A percentile compares a stretch with the other conserved stretches of the same genome.
phyloP scores from a whole-genome alignment of 1,284 basidiomycete genomes.

The Chiua sp. region DNA sequence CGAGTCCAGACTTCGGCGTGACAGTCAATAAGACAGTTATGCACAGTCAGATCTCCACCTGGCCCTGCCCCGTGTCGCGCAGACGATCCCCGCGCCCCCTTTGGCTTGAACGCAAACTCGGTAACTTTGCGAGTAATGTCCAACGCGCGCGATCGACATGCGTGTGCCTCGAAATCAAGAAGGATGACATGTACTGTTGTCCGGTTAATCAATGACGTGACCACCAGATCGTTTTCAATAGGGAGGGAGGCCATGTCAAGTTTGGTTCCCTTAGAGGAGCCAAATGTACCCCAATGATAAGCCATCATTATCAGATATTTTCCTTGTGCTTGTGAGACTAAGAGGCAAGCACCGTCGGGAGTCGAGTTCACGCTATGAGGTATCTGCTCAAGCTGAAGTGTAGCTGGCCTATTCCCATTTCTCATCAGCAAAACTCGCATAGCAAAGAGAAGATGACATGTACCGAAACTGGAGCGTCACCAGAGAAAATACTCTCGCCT shows the following conservation, averaged over 20 bases:
- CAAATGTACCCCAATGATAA: conserved; percentile 31
- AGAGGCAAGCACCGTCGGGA: conserved; percentile 59
- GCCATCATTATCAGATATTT: conserved; percentile 17
- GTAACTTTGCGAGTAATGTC: conserved; percentile 59
- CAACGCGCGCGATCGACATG: conserved; percentile 48
- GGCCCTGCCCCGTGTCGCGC: conserved; percentile 19
- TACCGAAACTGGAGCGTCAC: conserved; percentile 58
- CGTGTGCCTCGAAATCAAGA: conserved; percentile 38
- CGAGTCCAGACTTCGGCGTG: conserved; percentile 65
- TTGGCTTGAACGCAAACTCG: conserved; percentile 58
- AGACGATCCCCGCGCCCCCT: conserved; percentile 20
- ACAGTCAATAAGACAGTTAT: conserved; percentile 62
- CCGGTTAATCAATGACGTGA: conserved; percentile 53
- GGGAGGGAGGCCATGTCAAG: conserved; percentile 16
- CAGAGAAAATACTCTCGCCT: conserved; percentile 54
- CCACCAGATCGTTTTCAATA: conserved; percentile 1
- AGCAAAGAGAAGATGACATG: conserved; percentile 3
- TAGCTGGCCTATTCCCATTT: conserved; percentile 21
- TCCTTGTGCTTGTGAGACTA: conserved; percentile 38
- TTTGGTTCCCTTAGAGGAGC: conserved; percentile 22
- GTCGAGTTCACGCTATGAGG: conserved; percentile 40
- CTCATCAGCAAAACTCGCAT: background rate
- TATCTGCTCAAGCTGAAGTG: conserved; percentile 21
- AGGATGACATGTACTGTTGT: conserved; percentile 47
- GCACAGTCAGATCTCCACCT: conserved; percentile 14